Evolutionary conservation across 345 rosid genomes (phyloP).

Genomic region (Leavenworthia alabamica): DNA sequence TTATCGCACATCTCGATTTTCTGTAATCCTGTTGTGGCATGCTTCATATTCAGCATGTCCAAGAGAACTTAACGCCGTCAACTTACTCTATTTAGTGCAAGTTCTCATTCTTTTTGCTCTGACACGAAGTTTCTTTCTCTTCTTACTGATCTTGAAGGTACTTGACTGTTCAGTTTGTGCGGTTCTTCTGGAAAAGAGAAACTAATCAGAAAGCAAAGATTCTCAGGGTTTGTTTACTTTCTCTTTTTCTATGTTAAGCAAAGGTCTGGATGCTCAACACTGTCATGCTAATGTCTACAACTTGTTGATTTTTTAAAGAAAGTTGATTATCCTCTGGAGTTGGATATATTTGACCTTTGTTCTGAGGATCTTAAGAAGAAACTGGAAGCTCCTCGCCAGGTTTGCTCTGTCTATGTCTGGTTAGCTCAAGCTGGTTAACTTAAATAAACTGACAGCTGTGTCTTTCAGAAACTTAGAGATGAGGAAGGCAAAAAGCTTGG

Average conservation of each 20-base stretch:
- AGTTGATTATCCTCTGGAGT: slow-evolving; percentile 93
- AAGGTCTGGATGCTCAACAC: not conserved
- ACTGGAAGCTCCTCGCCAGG: slow-evolving; percentile 88
- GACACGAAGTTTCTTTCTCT: not conserved
- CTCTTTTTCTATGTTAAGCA: slow-evolving; percentile 1
- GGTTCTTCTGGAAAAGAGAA: slow-evolving; percentile 99
- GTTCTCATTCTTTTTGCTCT: not conserved
- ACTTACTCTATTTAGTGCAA: not conserved
- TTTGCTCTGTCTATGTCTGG: slow-evolving; percentile 25
- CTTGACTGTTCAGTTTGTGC: slow-evolving; percentile 95
- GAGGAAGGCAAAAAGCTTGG: slow-evolving; percentile 88
- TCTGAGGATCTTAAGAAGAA: slow-evolving; percentile 73
- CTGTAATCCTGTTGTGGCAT: not conserved
- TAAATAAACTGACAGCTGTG: not conserved
- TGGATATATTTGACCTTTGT: slow-evolving; percentile 89
- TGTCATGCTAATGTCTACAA: slow-evolving; percentile 1
- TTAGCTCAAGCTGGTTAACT: not conserved
- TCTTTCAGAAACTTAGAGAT: slow-evolving; percentile 63
- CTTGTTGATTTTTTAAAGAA: slow-evolving; percentile 45
- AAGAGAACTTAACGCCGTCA: not conserved
- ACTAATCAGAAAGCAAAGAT: slow-evolving; percentile 98
- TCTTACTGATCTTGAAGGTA: slow-evolving; percentile 49
- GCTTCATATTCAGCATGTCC: not conserved
- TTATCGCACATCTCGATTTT: not conserved
- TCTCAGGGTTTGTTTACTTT: slow-evolving; percentile 55